Conservation (phyloP, 129 eudicot genomes). For the Oenanthe sinensis region DNA sequence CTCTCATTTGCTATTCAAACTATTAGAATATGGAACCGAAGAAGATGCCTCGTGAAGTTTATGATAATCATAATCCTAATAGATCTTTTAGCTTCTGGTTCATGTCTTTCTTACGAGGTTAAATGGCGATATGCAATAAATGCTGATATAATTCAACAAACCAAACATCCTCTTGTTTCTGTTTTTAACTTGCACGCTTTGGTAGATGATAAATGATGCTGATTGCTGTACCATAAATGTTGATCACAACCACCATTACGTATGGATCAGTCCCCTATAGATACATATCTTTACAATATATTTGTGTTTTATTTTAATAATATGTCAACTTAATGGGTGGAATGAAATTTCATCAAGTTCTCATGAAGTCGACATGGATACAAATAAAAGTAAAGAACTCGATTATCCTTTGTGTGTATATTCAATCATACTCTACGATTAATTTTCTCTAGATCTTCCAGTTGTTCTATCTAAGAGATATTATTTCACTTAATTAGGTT, state of each 20-base stretch:
- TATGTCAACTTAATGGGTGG: neutral
- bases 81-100: neutral
- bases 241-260: neutral
- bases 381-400: neutral
- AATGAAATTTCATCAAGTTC: neutral
- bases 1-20: neutral
- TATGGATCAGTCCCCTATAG: neutral
- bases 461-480: slow-evolving; percentile 21
- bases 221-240: neutral
- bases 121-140: neutral
- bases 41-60: neutral
- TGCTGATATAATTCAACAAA: neutral
- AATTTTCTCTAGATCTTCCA: neutral
- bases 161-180: neutral
- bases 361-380: neutral
- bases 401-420: neutral
- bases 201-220: neutral
- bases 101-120: neutral
- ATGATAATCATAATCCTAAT: neutral
- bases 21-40: neutral
- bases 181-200: too few relatives aligned
- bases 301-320: neutral
- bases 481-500: slow-evolving; percentile 43
- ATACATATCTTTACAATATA: neutral
- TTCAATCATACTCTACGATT: neutral